Conservation (phyloP, 2,329 filamentous ascomycete genomes). For the Fusarium nodosum region DNA sequence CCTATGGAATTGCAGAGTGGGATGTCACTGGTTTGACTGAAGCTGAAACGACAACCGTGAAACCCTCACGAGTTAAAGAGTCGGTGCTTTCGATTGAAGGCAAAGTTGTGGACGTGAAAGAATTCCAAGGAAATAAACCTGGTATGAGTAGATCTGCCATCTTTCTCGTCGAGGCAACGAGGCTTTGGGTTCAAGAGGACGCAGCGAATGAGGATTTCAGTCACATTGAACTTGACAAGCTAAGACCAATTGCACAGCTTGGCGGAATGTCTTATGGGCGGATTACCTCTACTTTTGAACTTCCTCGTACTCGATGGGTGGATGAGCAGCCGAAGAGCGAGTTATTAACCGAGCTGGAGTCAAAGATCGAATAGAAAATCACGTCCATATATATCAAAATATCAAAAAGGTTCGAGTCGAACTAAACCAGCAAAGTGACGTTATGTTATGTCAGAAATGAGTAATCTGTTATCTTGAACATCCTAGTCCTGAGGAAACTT, state of each 20-base stretch:
- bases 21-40: constrained; percentile 81
- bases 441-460: not conserved
- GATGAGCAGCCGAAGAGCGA: constrained; percentile 3
- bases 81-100: constrained; percentile 86
- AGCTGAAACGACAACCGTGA: constrained; percentile 74
- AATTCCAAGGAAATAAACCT: constrained; percentile 81
- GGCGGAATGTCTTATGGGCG: constrained; percentile 90
- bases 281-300: constrained; percentile 76
- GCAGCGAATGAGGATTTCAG: constrained; percentile 83
- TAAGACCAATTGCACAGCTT: constrained; percentile 83
- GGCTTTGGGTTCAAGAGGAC: constrained; percentile 92
- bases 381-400: too few species aligned
- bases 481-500: constrained; percentile 50
- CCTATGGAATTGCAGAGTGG: constrained; percentile 85
- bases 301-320: constrained; percentile 59
- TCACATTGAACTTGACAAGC: constrained; percentile 79
- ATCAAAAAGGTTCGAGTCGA: too few species aligned
- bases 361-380: too few species aligned
- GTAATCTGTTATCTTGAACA: accelerated
- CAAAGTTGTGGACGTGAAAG: constrained; percentile 79
- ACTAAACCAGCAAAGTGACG: not conserved
- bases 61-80: constrained; percentile 81
- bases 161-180: constrained; percentile 82
- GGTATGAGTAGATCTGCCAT: constrained; percentile 82
- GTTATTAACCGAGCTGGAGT: not conserved